Percentiles rank a stretch among this genome's conserved stretches.
phyloP scores from a whole-genome alignment of 306 rosid genomes.

The Sicyos baderoa region DNA sequence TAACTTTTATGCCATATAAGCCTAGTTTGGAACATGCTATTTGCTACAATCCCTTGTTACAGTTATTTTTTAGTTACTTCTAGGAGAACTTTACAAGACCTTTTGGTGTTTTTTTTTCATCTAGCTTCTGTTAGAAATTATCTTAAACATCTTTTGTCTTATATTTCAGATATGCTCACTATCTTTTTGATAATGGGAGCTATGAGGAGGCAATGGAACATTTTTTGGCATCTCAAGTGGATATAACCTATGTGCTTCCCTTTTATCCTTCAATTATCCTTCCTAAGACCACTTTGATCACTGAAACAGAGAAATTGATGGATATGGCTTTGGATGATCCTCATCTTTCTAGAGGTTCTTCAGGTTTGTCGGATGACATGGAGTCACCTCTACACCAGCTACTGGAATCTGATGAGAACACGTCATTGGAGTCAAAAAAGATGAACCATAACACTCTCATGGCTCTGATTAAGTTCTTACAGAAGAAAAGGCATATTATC shows the following conservation, averaged over 20 bases:
- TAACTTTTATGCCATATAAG: slow-evolving; percentile 3
- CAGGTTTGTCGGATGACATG: slow-evolving; percentile 83
- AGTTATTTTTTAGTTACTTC: neutral
- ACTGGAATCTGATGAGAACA: slow-evolving; percentile 53
- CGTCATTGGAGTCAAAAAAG: slow-evolving; percentile 75
- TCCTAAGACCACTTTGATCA: slow-evolving; percentile 65
- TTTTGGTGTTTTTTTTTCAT: neutral
- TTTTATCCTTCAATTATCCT: slow-evolving; percentile 71
- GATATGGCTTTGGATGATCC: slow-evolving; percentile 55
- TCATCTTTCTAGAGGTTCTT: slow-evolving; percentile 65
- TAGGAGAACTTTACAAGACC: neutral
- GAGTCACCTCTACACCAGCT: slow-evolving; percentile 42
- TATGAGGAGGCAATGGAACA: slow-evolving; percentile 98
- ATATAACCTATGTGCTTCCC: slow-evolving; percentile 80
- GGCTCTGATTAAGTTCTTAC: slow-evolving; percentile 91
- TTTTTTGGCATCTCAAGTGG: slow-evolving; percentile 82
- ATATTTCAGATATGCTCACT: slow-evolving; percentile 77
- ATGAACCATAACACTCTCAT: slow-evolving; percentile 86
- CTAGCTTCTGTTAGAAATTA: neutral
- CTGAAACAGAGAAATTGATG: slow-evolving; percentile 59
- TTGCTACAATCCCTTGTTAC: neutral
- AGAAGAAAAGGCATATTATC: slow-evolving; percentile 66
- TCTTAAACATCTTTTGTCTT: slow-evolving; percentile 7
- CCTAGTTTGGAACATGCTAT: neutral
- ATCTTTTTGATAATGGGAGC: slow-evolving; percentile 86